Percentiles rank a stretch among this genome's conserved stretches.
These are phyloP conservation scores for Scopulariopsis brevicaulis DNA, from an alignment of 2,329 filamentous ascomycete species.

Conservation along the genomic window DNA sequence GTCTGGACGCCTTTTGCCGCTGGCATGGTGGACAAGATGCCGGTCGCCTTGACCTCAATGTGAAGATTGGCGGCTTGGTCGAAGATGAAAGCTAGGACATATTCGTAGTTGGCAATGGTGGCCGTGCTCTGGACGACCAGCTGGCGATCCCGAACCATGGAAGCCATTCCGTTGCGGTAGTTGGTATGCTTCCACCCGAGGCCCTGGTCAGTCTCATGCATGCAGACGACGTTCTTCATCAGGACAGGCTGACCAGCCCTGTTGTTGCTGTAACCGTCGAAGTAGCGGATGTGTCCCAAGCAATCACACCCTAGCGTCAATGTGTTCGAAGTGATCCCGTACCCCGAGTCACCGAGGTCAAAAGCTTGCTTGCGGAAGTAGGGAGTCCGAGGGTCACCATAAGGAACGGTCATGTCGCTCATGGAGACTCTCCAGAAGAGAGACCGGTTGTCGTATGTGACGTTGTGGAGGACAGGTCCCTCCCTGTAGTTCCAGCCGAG, in stretches of 20 bases:
- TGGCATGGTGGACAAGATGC: slow-evolving; percentile 49
- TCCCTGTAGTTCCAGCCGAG: slow-evolving; percentile 60
- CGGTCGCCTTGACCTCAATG: slow-evolving; percentile 54
- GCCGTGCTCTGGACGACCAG: slow-evolving; percentile 59
- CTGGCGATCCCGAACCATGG: slow-evolving; percentile 47
- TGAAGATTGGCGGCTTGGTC: slow-evolving; percentile 50
- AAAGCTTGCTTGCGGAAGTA: slow-evolving; percentile 63
- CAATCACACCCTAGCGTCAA: slow-evolving; percentile 59
- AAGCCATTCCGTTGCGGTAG: slow-evolving; percentile 48
- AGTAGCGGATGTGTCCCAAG: slow-evolving; percentile 43
- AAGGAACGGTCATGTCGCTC: slow-evolving; percentile 59
- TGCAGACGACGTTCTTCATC: slow-evolving; percentile 49
- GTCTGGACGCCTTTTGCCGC: slow-evolving; percentile 39
- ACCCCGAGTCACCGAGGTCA: slow-evolving; percentile 59
- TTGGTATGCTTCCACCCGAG: slow-evolving; percentile 65
- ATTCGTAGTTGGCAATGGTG: slow-evolving; percentile 63
- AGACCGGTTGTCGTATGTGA: slow-evolving; percentile 53
- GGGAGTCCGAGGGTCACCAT: slow-evolving; percentile 52
- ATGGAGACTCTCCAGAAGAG: slow-evolving; percentile 56
- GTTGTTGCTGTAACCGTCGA: slow-evolving; percentile 41
- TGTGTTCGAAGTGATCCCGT: slow-evolving; percentile 57
- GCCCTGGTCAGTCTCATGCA: slow-evolving; percentile 61
- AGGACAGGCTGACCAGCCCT: slow-evolving; percentile 40
- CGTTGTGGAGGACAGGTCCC: slow-evolving; percentile 58
- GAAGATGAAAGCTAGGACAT: slow-evolving; percentile 40